phyloP scores from a whole-genome alignment of 2,329 filamentous ascomycete species.

The Talaromyces albobiverticillius region DNA sequence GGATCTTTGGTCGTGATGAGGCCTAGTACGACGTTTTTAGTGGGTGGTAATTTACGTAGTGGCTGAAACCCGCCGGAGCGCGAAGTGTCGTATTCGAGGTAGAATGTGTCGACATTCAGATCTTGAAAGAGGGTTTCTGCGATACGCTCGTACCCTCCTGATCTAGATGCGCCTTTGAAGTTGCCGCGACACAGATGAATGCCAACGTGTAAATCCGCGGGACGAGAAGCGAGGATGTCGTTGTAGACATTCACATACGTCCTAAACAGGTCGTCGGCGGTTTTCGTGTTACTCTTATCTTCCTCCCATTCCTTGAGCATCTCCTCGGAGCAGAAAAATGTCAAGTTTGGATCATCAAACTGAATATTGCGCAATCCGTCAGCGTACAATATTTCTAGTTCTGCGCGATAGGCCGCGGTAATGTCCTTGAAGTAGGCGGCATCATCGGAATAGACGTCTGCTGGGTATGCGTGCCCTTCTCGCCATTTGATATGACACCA shows the following conservation, averaged over 20 bases:
- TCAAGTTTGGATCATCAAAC: slow-evolving; percentile 61
- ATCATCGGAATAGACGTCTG: slow-evolving; percentile 50
- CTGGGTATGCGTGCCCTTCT: slow-evolving; percentile 49
- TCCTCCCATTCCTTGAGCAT: slow-evolving; percentile 65
- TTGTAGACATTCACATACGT: slow-evolving; percentile 72
- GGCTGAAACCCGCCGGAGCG: slow-evolving; percentile 62
- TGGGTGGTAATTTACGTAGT: slow-evolving; percentile 53
- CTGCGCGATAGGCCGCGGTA: slow-evolving; percentile 56
- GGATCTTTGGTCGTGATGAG: slow-evolving; percentile 59
- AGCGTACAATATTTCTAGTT: slow-evolving; percentile 56
- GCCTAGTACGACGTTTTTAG: slow-evolving; percentile 59
- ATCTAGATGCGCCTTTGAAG: slow-evolving; percentile 58
- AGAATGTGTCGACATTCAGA: slow-evolving; percentile 60
- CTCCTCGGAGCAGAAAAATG: slow-evolving; percentile 67
- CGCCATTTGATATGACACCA: slow-evolving; percentile 62
- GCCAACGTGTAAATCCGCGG: slow-evolving; percentile 67
- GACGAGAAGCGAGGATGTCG: slow-evolving; percentile 58
- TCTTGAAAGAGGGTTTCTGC: slow-evolving; percentile 59
- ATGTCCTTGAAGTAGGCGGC: slow-evolving; percentile 60
- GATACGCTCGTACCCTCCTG: slow-evolving; percentile 62
- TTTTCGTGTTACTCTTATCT: slow-evolving; percentile 62
- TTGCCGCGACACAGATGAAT: slow-evolving; percentile 66
- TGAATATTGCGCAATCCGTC: slow-evolving; percentile 59
- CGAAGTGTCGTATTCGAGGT: slow-evolving; percentile 63
- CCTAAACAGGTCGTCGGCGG: slow-evolving; percentile 65